These are phyloP conservation scores for Vigna mungo DNA, from an alignment of 306 rosid species.

Conservation along the genomic window DNA sequence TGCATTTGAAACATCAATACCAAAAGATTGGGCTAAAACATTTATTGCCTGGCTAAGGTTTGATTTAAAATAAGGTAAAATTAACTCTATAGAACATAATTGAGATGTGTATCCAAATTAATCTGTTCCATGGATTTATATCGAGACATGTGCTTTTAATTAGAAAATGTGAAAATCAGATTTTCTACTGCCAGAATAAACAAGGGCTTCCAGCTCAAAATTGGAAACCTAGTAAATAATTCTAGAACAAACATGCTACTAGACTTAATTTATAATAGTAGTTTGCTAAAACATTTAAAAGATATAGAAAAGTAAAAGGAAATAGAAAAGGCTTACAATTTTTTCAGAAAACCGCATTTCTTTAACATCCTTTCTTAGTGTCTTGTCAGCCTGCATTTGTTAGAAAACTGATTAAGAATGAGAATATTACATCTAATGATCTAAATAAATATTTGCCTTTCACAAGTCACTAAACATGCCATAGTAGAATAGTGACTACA, in stretches of 20 bases:
- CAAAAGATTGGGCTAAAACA: conserved; percentile 24
- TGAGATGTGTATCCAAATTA: background rate
- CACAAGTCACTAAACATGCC: conserved; percentile 35
- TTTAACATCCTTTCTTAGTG: conserved; percentile 46
- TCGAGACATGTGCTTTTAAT: background rate
- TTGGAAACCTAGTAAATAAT: background rate
- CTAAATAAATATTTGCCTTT: conserved; percentile 12
- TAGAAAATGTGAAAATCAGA: conserved; percentile 1
- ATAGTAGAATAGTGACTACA: conserved; percentile 10
- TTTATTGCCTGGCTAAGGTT: background rate
- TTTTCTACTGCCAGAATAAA: background rate
- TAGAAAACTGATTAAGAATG: conserved; percentile 29
- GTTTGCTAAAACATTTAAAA: conserved; percentile 15
- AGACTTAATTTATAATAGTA: conserved; percentile 1
- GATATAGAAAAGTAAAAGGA: conserved; percentile 11
- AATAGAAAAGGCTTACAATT: conserved; percentile 47
- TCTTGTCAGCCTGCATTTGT: conserved; percentile 52
- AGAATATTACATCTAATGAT: background rate
- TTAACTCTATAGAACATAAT: background rate
- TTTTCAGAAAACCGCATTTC: conserved; percentile 60
- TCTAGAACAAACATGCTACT: background rate
- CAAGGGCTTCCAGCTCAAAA: background rate
- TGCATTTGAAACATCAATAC: conserved; percentile 20
- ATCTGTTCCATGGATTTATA: background rate
- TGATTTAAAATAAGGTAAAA: background rate